Base-by-base conservation (phyloP, 257 asterid genomes). In the Nicotiana tomentosiformis region DNA sequence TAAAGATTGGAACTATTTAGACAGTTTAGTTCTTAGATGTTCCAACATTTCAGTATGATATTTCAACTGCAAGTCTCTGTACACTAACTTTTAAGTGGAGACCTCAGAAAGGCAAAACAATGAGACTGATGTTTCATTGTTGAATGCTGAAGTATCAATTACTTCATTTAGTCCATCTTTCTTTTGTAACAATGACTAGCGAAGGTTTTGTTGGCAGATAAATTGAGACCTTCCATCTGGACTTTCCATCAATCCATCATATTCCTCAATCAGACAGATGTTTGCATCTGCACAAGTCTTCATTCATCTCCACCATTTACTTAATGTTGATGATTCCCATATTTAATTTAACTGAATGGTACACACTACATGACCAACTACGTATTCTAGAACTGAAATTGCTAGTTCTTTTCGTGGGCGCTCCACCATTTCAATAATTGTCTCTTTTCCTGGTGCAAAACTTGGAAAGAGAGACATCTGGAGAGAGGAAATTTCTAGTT, bases 401-500 rank as follows among this genome's bases (percentile, higher is more conserved):
- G 83, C 77, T 77, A 55, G 85, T 86, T 76, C 10, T 81, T 88
- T 66, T 78, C 80, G 51, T 80, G 84, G 80, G 60, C 66, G 3
- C 70, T 70, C 81, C 83, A 83, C 76, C 83, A 80, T 55, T 74
- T 39, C 83, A 62, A 37, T 2, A 62, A 80, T 77, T 84, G 84
- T 62, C 29, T 35, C 84, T 46, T 77, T 66, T 60, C 61, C 81
- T 82, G 72, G 58, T 61, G 66, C 66, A 76, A 15, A 64, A 26
- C 69, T 49, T 67, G 79, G 76, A 23, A 53, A 43, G 74, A 26
- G 66, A 55, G 87, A 74, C 87, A 88, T 66, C 78, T 86, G 86
- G 90, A 88, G 29, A 68, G 85, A 32, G 23, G 39, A 78, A 81
- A 49, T 58, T 15, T 53, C 51, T 81, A 84, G 82, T 66, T 80